phyloP scores from a whole-genome alignment of 2,329 filamentous ascomycete genomes.

The Ramularia endophylla region DNA sequence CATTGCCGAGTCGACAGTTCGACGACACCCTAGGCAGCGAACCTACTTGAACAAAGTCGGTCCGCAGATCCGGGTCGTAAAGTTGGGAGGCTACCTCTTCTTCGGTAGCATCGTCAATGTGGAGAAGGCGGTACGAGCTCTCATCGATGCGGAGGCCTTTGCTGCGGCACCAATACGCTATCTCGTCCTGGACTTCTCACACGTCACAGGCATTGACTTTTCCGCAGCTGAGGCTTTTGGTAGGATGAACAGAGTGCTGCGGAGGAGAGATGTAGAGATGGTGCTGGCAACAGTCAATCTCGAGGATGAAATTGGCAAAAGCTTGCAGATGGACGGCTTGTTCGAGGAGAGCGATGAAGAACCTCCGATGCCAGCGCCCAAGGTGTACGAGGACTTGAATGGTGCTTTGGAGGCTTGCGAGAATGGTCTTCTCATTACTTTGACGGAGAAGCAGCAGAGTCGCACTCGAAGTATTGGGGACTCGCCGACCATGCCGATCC shows the following conservation, averaged over 20 bases:
- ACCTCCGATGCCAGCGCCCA: constrained; percentile 39
- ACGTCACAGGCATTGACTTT: constrained; percentile 91
- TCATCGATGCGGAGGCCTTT: constrained; percentile 81
- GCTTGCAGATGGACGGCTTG: constrained; percentile 77
- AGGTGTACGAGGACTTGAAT: constrained; percentile 83
- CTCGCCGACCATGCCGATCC: constrained; percentile 37
- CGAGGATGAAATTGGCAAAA: constrained; percentile 67
- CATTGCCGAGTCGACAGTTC: constrained; percentile 84
- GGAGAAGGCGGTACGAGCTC: constrained; percentile 74
- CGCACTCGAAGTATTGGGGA: constrained; percentile 40
- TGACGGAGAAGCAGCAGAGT: constrained; percentile 31
- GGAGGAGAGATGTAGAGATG: constrained; percentile 70
- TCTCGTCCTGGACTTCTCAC: constrained; percentile 78
- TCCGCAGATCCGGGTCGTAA: constrained; percentile 82
- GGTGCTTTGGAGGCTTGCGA: constrained; percentile 91
- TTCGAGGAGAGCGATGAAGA: constrained; percentile 68
- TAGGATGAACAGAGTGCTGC: constrained; percentile 78
- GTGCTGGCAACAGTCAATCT: constrained; percentile 78
- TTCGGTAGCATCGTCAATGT: constrained; percentile 97
- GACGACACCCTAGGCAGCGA: constrained; percentile 82
- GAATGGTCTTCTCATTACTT: constrained; percentile 70
- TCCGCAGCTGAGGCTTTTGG: constrained; percentile 94
- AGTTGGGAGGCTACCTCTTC: constrained; percentile 92
- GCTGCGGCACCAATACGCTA: constrained; percentile 74
- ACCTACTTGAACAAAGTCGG: constrained; percentile 81